Evolutionary conservation across 202 grass and related monocot species (phyloP), one percentile per base, ranked within the genome.

Genomic region (Panicum hallii): DNA sequence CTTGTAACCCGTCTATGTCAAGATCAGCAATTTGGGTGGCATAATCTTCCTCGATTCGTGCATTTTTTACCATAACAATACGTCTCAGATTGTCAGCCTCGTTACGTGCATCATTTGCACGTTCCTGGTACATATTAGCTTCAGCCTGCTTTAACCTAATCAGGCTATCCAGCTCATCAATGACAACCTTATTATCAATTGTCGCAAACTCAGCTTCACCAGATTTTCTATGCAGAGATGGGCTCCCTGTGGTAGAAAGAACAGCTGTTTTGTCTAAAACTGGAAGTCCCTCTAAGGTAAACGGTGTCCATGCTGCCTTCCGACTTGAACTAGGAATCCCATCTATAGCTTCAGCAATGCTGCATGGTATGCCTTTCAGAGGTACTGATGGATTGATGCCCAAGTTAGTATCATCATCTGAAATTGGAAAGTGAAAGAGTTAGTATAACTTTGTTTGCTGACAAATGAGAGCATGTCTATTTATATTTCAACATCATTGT

Each of bases 91-190:
- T 78, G 63, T 94, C 89, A 3, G 87, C 79, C 79, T 96, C 93
- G 80, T 85, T 95, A 5, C 71, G 85, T 65, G 93, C 96, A 82
- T 91, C 93, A 82, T 99, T 88, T 28, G 93, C 91, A 83, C 82
- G 89, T 86, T 99, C 90, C 83, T 99, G 96, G 81, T 96, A 99
- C 91, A 99, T 88, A 75, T 89, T 85, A 12, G 96, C 83, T 86
- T 99, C 93, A 52, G 96, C 96, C 57, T 95, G 89, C 75, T 99
- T 99, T 78, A 99, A 90, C 46, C 86, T 95, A 58, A 99, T 79
- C 61, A 99, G 50, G 28, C 82, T 86, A 61, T 99, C 96, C 26
- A 99, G 84, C 82, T 94, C 96, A 85, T 99, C 93, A 74, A 49
- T 22, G 49, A 58, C 68, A 58, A 91, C 79, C 63, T 92, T 95